phyloP scores from a whole-genome alignment of 2,329 filamentous ascomycete genomes.

The Lachnellula cervina region DNA sequence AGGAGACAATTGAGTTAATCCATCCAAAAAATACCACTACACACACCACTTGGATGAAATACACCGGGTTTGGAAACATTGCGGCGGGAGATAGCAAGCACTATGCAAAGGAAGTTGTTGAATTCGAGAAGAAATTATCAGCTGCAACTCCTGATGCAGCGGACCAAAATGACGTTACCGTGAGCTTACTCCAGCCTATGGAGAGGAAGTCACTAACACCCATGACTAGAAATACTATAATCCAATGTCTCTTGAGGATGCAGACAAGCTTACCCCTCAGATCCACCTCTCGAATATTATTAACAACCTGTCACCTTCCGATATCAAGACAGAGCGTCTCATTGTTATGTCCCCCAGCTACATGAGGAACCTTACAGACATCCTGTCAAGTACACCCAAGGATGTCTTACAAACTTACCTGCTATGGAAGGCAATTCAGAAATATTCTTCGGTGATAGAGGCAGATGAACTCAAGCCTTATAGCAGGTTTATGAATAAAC shows the following conservation, averaged over 20 bases:
- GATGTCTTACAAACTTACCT: slow-evolving; percentile 59
- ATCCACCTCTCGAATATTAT: slow-evolving; percentile 51
- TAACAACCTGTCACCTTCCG: slow-evolving; percentile 44
- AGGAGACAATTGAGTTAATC: slow-evolving; percentile 22
- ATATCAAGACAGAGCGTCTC: slow-evolving; percentile 47
- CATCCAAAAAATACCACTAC: slow-evolving; percentile 17
- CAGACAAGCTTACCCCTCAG: slow-evolving; percentile 49
- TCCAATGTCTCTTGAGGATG: slow-evolving; percentile 53
- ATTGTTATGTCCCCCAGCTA: slow-evolving; percentile 58
- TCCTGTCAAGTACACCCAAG: slow-evolving; percentile 48
- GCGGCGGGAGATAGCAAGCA: slow-evolving; percentile 10
- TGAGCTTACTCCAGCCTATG: slow-evolving; percentile 21
- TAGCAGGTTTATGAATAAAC: slow-evolving; percentile 53
- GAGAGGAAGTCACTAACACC: slow-evolving; percentile 10
- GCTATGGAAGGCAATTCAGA: slow-evolving; percentile 57
- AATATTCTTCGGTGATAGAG: slow-evolving; percentile 50
- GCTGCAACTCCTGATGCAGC: slow-evolving; percentile 52
- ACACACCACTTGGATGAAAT: slow-evolving; percentile 9
- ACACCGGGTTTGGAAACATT: slow-evolving; percentile 7
- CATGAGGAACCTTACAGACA: slow-evolving; percentile 50
- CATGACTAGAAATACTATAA: slow-evolving; percentile 57
- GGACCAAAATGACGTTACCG: slow-evolving; percentile 56
- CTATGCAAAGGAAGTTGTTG: slow-evolving; percentile 40
- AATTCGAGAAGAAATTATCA: slow-evolving; percentile 58
- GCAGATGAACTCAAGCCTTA: slow-evolving; percentile 56